A percentile compares a stretch with the other conserved stretches of the same genome.
Conservation (phyloP, 495 filamentous ascomycete species). For the Aspergillus nanangensis region DNA sequence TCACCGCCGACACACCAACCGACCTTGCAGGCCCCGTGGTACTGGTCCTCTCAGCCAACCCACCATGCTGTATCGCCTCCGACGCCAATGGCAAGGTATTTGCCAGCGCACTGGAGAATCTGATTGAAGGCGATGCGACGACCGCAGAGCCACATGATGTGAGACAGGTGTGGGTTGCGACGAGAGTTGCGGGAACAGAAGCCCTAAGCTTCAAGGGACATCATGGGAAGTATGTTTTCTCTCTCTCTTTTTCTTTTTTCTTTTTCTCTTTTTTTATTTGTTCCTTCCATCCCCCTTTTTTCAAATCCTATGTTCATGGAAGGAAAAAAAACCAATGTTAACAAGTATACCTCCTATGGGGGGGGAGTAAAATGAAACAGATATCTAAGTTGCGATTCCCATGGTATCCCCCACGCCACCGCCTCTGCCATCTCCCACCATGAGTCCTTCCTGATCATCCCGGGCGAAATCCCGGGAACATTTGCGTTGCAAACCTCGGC, state of each 20-base stretch:
- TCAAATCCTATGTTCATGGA: too few relatives aligned
- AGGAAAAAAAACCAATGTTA: too few relatives aligned
- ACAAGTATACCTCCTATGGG: too few relatives aligned
- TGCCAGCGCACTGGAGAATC: constrained; percentile 71
- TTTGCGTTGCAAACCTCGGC: constrained; percentile 62
- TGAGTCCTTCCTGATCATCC: constrained; percentile 73
- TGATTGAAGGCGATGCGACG: constrained; percentile 68
- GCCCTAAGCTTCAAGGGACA: constrained; percentile 78
- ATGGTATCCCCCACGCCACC: constrained; percentile 71
- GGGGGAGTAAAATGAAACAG: too few relatives aligned
- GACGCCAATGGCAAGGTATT: constrained; percentile 85
- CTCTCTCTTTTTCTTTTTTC: not conserved
- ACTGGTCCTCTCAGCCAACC: constrained; percentile 66
- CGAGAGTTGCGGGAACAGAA: constrained; percentile 76
- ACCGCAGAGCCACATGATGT: constrained; percentile 94
- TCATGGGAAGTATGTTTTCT: constrained; percentile 65
- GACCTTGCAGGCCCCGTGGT: constrained; percentile 86
- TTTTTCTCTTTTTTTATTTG: not conserved
- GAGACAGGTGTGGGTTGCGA: constrained; percentile 91
- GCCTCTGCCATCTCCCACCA: constrained; percentile 75
- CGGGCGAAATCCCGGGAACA: constrained; percentile 58
- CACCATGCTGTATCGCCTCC: constrained; percentile 69
- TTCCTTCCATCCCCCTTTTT: too few relatives aligned
- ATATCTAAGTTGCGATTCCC: constrained; percentile 79
- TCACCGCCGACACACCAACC: constrained; percentile 67